These are phyloP conservation scores for Trichomonas vaginalis DNA, from an alignment of 208 protist genomes.

Conservation along the genomic window DNA sequence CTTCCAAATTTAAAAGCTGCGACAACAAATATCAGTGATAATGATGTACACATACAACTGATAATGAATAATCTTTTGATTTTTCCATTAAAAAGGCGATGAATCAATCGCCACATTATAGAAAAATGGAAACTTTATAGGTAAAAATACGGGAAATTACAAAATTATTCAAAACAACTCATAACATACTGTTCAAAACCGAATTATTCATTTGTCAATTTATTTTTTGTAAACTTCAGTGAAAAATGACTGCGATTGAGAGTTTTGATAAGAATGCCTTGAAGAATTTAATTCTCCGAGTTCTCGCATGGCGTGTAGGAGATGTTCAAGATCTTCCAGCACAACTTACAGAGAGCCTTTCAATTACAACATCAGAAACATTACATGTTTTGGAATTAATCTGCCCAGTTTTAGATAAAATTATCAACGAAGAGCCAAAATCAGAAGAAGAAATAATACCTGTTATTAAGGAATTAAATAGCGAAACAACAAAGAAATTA, in stretches of 20 bases:
- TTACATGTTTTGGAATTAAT: background rate
- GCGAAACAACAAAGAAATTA: background rate
- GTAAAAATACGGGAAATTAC: too few species aligned
- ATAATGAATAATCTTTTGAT: background rate
- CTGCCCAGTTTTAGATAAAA: background rate
- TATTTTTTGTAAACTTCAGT: background rate
- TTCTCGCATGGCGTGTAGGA: background rate
- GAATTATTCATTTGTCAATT: too few species aligned
- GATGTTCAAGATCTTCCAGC: background rate
- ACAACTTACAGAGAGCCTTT: background rate
- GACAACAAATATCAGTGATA: background rate
- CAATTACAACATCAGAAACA: background rate
- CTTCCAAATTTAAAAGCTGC: background rate
- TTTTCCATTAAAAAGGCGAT: background rate
- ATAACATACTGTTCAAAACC: too few species aligned
- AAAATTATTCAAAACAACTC: too few species aligned
- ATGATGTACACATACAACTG: background rate
- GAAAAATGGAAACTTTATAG: too few species aligned
- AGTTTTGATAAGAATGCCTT: background rate
- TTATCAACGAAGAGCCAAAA: background rate
- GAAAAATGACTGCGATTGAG: background rate
- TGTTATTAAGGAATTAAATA: background rate
- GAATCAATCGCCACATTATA: too few species aligned
- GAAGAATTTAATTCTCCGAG: background rate
- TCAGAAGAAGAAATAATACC: background rate